phyloP scores from a whole-genome alignment of 2,329 filamentous ascomycete genomes.

The Paraphoma sp. region DNA sequence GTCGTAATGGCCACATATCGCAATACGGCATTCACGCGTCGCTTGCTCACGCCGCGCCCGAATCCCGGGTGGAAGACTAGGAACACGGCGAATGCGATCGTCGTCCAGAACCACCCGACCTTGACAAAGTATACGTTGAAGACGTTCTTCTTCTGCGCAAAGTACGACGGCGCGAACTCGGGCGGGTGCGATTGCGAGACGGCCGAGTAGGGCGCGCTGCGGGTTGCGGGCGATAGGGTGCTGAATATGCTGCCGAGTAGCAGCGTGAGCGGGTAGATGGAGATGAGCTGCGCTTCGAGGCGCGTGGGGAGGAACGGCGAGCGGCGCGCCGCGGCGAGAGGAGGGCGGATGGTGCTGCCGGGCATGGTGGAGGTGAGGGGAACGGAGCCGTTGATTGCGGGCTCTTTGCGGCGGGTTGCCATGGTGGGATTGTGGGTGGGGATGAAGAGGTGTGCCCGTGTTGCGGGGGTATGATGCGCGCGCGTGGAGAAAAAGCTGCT shows the following conservation, averaged over 20 bases:
- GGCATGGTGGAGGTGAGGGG: slow-evolving; percentile 35
- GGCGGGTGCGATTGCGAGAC: slow-evolving; percentile 68
- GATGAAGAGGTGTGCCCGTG: neutral
- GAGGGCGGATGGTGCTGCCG: slow-evolving; percentile 26
- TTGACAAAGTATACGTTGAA: slow-evolving; percentile 96
- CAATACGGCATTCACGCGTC: slow-evolving; percentile 64
- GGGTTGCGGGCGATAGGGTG: slow-evolving; percentile 74
- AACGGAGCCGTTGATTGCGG: slow-evolving; percentile 14
- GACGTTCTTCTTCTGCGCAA: slow-evolving; percentile 90
- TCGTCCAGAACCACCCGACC: slow-evolving; percentile 92
- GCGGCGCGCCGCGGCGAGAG: slow-evolving; percentile 34
- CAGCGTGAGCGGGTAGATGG: slow-evolving; percentile 78
- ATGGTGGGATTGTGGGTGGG: slow-evolving; percentile 19
- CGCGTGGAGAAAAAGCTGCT: neutral
- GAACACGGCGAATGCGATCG: slow-evolving; percentile 74
- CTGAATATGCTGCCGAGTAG: slow-evolving; percentile 83
- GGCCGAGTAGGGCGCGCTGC: slow-evolving; percentile 66
- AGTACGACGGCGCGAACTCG: slow-evolving; percentile 76
- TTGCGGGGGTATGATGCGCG: neutral
- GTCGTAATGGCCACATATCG: slow-evolving; percentile 76
- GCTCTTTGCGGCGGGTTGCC: slow-evolving; percentile 42
- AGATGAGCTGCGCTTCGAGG: slow-evolving; percentile 69
- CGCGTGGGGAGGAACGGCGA: slow-evolving; percentile 73
- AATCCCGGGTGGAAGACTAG: slow-evolving; percentile 70
- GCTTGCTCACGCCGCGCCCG: slow-evolving; percentile 50